Evolutionary conservation across 176 grass and related monocot genomes (phyloP), one percentile per base, ranked within the genome.

Genomic region (Microstegium vimineum): DNA sequence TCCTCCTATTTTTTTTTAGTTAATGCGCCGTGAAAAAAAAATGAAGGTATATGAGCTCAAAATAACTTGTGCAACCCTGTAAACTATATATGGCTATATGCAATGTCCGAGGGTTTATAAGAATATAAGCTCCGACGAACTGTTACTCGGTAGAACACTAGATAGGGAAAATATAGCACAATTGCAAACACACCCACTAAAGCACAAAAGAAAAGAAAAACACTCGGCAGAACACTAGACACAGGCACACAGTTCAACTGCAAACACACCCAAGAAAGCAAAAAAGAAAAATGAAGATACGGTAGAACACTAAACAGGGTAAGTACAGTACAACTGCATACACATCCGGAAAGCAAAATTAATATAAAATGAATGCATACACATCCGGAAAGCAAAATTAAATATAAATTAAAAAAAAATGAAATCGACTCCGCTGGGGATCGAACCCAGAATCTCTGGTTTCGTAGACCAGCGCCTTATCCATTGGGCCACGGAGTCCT

Each of bases 361-460:
- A 2, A 23, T 1, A 17, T n/a, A n/a, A n/a, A n/a, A n/a, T n/a
- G 5, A 37, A 6, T 38, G 5, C 43, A 47, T 5, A 49, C 46
- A 49, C 46, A 49, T 16, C 4, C 46, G 4, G 10, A 41, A 79
- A 17, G 0, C 3, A 35, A 10, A 62, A 33, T 16, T 0, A 8
- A 2, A 23, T 1, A 17, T n/a, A n/a, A n/a, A n/a, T n/a, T n/a
- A n/a, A 23, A 14, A 5, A 62, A 62, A 57, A 10, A 8, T 8
- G 1, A 0, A 5, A 14, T 0, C 87, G 89, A 97, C 91, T 97
- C 94, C 87, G 78, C 94, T 97, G 92, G 95, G 95, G 90, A 94
- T 94, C 88, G 90, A 98, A 98, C 95, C 92, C 92, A 97, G 89
- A 94, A 97, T 97, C 89, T 97, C 94, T 97, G 94, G 91, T 93